These are phyloP conservation scores for Calonectria henricotiae DNA, from an alignment of 2,329 filamentous ascomycete species.

Conservation along the genomic window DNA sequence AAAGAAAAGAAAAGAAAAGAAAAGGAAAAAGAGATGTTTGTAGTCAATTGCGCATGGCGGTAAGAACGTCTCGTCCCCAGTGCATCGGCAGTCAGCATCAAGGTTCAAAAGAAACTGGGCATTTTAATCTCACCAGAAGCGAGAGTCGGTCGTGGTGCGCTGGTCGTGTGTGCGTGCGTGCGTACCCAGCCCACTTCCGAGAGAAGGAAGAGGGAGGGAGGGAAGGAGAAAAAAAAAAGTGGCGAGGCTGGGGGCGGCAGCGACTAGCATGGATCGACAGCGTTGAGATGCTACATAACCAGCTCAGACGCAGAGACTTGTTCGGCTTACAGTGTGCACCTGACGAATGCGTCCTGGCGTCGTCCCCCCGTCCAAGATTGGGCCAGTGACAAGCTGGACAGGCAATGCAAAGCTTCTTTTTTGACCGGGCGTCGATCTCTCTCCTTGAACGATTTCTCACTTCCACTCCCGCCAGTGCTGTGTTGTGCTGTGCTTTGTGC, in stretches of 20 bases:
- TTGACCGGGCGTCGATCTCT: conserved; percentile 23
- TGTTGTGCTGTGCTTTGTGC: not conserved
- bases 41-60: not conserved
- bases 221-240: conserved; percentile 12
- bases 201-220: too few species aligned
- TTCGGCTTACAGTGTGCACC: conserved; percentile 3
- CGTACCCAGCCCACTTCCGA: too few species aligned
- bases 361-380: conserved; percentile 12
- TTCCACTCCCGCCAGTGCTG: not conserved
- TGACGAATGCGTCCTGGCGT: conserved; percentile 29
- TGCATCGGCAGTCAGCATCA: not conserved
- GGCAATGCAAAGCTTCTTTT: conserved; percentile 21
- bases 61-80: not conserved
- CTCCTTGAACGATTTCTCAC: not conserved
- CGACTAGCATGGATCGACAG: conserved; percentile 16
- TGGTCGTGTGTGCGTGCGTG: not conserved
- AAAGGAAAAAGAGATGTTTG: not conserved
- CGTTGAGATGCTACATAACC: conserved; percentile 17
- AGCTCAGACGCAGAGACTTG: not conserved
- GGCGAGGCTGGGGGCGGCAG: conserved; percentile 28
- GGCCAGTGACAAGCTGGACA: conserved; percentile 7
- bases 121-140: conserved; percentile 20
- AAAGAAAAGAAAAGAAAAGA: not conserved
- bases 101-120: conserved; percentile 19
- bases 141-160: not conserved